phyloP scores from a whole-genome alignment of 2,329 filamentous ascomycete species.

The Zymoseptoria pseudotritici region DNA sequence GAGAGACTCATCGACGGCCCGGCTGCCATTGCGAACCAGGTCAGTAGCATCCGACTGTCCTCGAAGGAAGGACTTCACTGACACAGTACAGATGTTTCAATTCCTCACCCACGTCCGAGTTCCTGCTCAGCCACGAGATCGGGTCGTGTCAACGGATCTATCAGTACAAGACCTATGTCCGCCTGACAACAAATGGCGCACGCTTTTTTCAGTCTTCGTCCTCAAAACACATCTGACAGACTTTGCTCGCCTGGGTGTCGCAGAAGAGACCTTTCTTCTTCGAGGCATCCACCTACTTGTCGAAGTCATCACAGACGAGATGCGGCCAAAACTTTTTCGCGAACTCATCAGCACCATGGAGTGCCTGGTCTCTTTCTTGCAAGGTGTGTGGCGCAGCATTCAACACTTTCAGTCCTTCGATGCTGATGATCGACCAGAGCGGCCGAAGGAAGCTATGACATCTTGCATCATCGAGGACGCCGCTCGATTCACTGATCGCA shows the following conservation, averaged over 20 bases:
- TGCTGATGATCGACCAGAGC: conserved; percentile 9
- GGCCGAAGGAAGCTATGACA: conserved; percentile 7
- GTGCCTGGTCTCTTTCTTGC: conserved; percentile 21
- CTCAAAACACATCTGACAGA: conserved; percentile 53
- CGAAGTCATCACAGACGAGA: conserved; percentile 17
- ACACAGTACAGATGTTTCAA: conserved; percentile 47
- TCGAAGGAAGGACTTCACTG: background rate
- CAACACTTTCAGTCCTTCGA: background rate
- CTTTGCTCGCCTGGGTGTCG: conserved; percentile 22
- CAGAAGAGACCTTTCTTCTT: conserved; percentile 23
- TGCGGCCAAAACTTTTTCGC: conserved; percentile 3
- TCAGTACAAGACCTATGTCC: conserved; percentile 60
- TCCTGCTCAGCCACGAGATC: conserved; percentile 31
- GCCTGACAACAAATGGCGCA: conserved; percentile 56
- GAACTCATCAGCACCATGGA: conserved; percentile 12
- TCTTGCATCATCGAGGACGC: conserved; percentile 18
- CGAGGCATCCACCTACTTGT: conserved; percentile 22
- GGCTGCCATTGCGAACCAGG: conserved; percentile 50
- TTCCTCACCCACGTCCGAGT: conserved; percentile 55
- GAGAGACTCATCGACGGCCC: conserved; percentile 63
- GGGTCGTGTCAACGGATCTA: conserved; percentile 49
- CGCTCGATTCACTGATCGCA: conserved; percentile 12
- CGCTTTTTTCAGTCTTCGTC: conserved; percentile 62
- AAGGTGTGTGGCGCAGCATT: conserved; percentile 9
- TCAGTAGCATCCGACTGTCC: background rate